phyloP scores from a whole-genome alignment of 192 early-diverging fungal genomes.

The Gaertneriomyces sp. region DNA sequence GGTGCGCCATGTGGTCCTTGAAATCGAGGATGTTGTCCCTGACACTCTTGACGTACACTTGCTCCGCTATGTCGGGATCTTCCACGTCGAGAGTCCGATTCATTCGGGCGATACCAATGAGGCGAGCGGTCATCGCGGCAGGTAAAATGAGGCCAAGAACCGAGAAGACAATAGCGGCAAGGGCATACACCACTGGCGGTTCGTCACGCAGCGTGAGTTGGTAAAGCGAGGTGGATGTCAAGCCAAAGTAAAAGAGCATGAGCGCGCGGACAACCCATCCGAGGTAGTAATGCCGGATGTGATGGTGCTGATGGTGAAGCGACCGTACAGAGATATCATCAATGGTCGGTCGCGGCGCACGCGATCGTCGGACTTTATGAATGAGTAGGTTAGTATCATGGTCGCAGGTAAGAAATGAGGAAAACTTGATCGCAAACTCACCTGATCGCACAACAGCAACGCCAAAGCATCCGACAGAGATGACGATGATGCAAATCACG shows the following conservation, averaged over 20 bases:
- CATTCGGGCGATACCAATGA: slow-evolving; percentile 11
- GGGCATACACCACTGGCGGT: slow-evolving; percentile 2
- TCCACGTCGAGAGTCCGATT: neutral
- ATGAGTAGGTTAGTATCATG: neutral
- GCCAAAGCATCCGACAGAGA: neutral
- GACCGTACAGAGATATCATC: neutral
- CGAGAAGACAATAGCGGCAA: slow-evolving; percentile 19
- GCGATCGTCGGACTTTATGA: too few species aligned
- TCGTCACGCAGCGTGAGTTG: slow-evolving; percentile 15
- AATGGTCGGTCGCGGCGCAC: too few species aligned
- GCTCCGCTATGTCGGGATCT: slow-evolving; percentile 18
- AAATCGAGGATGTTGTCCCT: slow-evolving; percentile 16
- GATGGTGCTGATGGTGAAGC: slow-evolving; percentile 10
- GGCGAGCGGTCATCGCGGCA: slow-evolving; percentile 7
- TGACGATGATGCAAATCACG: neutral
- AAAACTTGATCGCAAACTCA: neutral
- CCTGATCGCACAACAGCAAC: slow-evolving; percentile 6
- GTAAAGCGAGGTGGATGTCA: slow-evolving; percentile 18
- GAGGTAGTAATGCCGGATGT: slow-evolving; percentile 17
- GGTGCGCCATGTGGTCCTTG: neutral
- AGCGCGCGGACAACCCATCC: slow-evolving; percentile 13
- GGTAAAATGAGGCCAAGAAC: slow-evolving; percentile 11
- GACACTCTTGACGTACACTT: slow-evolving; percentile 16
- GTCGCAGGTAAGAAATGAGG: neutral
- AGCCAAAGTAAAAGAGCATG: slow-evolving; percentile 22